Base-by-base conservation (phyloP, 139 green algal genomes). In the Micromonas pusilla region DNA sequence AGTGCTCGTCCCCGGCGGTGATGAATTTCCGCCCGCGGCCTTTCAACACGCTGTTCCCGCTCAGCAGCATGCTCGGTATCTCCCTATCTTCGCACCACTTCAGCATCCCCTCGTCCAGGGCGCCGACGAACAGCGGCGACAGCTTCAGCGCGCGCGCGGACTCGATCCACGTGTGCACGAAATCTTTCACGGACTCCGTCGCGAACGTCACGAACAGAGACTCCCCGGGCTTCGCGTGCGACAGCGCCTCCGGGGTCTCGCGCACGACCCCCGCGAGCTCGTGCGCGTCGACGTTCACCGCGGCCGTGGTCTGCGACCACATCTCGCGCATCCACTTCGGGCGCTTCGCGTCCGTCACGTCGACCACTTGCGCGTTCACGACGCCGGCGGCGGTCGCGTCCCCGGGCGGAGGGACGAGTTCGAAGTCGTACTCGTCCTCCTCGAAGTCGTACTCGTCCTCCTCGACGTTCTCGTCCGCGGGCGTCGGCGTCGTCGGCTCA, bases 81-180 rank as follows among this genome's bases (percentile, higher is more conserved):
- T 25, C 65, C 38, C 21, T 26, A 5, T 9, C 19, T 2, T 68
- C 37, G n/a, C 36, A 72, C 28, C 21, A 34, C 3, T 67, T 9
- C 25, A 57, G n/a, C 52, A 70, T 78, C 20, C 80, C 52, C 30
- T 72, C 45, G 72, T 86, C 77, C n/a, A 84, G 39, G 19, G 75
- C 79, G 23, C 66, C 82, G 68, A 86, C 66, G 16, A 86, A 70
- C 37, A 82, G 76, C 72, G 68, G 65, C 54, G 60, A 26, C 16
- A 86, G 63, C 33, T 52, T 31, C 19, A 79, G 37, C n/a, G 64
- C 30, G 30, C 66, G 36, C 63, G 80, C 74, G 36, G 81, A 54
- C 26, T 77, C 25, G 39, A 80, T 25, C 82, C 82, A 86, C 37
- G 85, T 86, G 23, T 76, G 31, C 30, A 80, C 70, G 38, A 85